phyloP scores from a whole-genome alignment of 805 yeast genomes.

The Tetrapisispora fleetii region DNA sequence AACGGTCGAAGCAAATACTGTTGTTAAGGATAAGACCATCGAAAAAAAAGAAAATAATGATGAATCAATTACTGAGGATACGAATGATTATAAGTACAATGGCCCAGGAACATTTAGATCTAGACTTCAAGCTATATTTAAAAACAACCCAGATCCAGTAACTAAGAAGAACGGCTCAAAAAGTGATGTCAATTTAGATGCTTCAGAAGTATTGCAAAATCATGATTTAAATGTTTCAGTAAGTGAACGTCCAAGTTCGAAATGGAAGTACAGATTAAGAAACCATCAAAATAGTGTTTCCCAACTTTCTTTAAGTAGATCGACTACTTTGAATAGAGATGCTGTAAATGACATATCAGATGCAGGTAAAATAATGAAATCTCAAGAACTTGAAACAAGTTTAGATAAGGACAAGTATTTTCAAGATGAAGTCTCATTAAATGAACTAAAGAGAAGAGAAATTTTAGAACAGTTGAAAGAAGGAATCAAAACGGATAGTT shows the following conservation, averaged over 20 bases:
- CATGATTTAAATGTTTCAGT: not conserved
- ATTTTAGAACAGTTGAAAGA: not conserved
- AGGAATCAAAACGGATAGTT: not conserved
- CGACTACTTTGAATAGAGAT: not conserved
- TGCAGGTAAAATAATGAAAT: not conserved
- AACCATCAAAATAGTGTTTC: not conserved
- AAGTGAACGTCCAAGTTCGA: not conserved
- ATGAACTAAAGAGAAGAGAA: not conserved
- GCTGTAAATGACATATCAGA: not conserved
- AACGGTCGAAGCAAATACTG: not conserved
- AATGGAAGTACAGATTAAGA: not conserved
- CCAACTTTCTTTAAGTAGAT: not conserved
- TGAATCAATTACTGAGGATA: not conserved
- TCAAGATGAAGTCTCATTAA: not conserved
- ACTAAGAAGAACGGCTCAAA: not conserved
- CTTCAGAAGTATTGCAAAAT: not conserved
- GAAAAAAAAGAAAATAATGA: not conserved
- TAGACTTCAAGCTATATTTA: not conserved
- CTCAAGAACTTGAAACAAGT: not conserved
- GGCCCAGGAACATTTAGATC: not conserved
- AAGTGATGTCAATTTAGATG: not conserved
- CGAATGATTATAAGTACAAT: not conserved
- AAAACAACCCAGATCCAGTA: not conserved
- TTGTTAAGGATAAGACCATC: not conserved
- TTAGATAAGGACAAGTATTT: not conserved